Percentiles rank a stretch among this genome's conserved stretches.
Evolutionary conservation across 306 rosid genomes (phyloP).

Genomic region (Quercus robur): DNA sequence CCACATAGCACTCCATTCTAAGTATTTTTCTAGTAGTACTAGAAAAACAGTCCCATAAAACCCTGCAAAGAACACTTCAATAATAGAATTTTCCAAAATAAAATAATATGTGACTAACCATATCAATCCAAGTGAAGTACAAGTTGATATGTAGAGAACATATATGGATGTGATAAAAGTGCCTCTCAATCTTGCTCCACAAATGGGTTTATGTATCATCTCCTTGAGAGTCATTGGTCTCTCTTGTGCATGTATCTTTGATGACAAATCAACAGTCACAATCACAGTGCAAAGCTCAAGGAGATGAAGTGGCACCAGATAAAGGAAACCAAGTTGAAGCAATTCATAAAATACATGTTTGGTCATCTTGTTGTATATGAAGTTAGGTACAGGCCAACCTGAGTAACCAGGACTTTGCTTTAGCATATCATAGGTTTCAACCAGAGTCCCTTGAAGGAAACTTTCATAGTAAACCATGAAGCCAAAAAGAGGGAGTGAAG

Average conservation of each 20-base stretch:
- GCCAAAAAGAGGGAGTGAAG: conserved; percentile 47
- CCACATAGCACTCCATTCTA: conserved; percentile 59
- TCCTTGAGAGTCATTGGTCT: conserved; percentile 26
- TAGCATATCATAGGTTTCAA: conserved; percentile 20
- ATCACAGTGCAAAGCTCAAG: conserved; percentile 31
- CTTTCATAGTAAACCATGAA: conserved; percentile 43
- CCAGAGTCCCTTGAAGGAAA: conserved; percentile 26
- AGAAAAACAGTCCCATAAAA: conserved; percentile 15
- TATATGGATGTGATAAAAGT: conserved; percentile 35
- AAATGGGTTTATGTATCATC: conserved; percentile 32
- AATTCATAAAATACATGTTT: conserved; percentile 12
- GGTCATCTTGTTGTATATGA: not conserved
- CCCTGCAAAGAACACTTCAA: not conserved
- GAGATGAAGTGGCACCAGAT: conserved; percentile 38
- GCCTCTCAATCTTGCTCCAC: conserved; percentile 27
- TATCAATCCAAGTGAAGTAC: conserved; percentile 25
- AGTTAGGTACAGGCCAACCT: not conserved
- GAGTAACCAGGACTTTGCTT: not conserved
- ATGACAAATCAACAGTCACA: conserved; percentile 30
- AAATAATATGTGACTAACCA: conserved; percentile 1
- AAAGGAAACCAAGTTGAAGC: conserved; percentile 33
- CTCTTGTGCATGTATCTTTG: conserved; percentile 29
- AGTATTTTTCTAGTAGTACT: conserved; percentile 30
- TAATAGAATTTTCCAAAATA: not conserved
- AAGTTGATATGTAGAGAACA: conserved; percentile 22